Conservation (phyloP, 106 monocot genomes). For the Acorus calamus region DNA sequence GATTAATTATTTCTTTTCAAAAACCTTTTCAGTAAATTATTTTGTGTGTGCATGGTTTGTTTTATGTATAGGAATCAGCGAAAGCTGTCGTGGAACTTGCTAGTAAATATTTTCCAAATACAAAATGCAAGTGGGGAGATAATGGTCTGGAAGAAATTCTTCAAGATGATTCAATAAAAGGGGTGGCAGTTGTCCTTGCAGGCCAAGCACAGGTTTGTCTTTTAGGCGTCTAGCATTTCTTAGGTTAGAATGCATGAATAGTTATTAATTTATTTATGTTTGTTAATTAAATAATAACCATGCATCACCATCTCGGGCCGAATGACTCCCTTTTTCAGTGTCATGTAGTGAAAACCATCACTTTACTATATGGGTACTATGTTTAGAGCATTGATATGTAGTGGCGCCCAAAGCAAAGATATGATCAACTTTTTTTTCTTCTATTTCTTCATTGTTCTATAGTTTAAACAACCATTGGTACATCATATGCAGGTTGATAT, state of each 20-base stretch:
- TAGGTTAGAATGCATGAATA: too few relatives aligned
- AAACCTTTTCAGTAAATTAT: background rate
- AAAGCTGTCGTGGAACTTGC: conserved; percentile 81
- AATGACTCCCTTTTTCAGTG: too few relatives aligned
- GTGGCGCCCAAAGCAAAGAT: too few relatives aligned
- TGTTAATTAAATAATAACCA: too few relatives aligned
- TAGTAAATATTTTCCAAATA: conserved; percentile 56
- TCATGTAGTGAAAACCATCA: too few relatives aligned
- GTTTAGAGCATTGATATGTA: too few relatives aligned
- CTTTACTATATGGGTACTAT: too few relatives aligned
- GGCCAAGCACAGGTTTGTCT: conserved; percentile 74
- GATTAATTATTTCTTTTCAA: background rate
- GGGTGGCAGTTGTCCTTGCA: conserved; percentile 89
- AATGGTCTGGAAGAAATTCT: conserved; percentile 75
- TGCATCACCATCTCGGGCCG: too few relatives aligned
- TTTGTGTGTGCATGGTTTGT: background rate
- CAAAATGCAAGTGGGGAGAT: conserved; percentile 87
- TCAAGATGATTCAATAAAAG: conserved; percentile 56
- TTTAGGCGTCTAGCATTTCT: too few relatives aligned
- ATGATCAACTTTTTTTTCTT: background rate
- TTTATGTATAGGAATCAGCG: conserved; percentile 58
- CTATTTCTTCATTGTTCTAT: background rate
- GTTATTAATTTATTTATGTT: too few relatives aligned
- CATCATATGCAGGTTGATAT: conserved; percentile 69
- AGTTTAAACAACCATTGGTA: background rate